Evolutionary conservation across 2,329 filamentous ascomycete genomes (phyloP).

Genomic region (Botrytis aclada): DNA sequence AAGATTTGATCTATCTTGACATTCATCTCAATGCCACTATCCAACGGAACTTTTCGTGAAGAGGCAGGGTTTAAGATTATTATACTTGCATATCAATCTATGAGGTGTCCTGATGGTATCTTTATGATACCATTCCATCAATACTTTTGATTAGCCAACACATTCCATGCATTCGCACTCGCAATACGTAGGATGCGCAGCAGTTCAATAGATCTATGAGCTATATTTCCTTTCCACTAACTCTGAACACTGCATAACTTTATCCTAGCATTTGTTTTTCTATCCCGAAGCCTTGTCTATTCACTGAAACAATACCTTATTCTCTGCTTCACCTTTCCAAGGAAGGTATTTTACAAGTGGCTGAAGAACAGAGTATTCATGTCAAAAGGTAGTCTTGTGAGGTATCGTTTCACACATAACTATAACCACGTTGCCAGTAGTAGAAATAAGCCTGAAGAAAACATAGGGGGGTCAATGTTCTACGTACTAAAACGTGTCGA

Average conservation of each 20-base stretch:
- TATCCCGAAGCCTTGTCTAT: slow-evolving; percentile 36
- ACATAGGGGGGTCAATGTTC: slow-evolving; percentile 33
- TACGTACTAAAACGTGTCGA: slow-evolving; percentile 45
- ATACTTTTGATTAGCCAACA: slow-evolving; percentile 43
- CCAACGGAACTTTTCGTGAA: neutral
- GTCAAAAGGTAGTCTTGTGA: neutral
- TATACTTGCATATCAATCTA: slow-evolving; percentile 14
- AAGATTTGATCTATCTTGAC: slow-evolving; percentile 17
- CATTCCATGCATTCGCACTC: neutral
- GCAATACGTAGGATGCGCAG: slow-evolving; percentile 44
- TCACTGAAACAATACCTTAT: slow-evolving; percentile 29
- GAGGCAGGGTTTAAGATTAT: neutral
- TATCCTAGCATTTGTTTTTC: slow-evolving; percentile 61
- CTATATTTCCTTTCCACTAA: slow-evolving; percentile 51
- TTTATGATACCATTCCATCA: slow-evolving; percentile 11
- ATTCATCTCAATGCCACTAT: neutral
- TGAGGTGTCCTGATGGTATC: slow-evolving; percentile 29
- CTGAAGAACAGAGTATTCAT: neutral
- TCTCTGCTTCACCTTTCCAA: slow-evolving; percentile 39
- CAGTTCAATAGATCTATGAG: slow-evolving; percentile 53
- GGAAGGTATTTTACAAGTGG: neutral
- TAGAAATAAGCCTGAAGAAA: neutral
- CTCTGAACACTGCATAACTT: slow-evolving; percentile 51
- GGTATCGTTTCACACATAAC: neutral
- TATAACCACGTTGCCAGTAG: neutral